Evolutionary conservation across 2,329 filamentous ascomycete species (phyloP).

Genomic region (Clonostachys rosea): DNA sequence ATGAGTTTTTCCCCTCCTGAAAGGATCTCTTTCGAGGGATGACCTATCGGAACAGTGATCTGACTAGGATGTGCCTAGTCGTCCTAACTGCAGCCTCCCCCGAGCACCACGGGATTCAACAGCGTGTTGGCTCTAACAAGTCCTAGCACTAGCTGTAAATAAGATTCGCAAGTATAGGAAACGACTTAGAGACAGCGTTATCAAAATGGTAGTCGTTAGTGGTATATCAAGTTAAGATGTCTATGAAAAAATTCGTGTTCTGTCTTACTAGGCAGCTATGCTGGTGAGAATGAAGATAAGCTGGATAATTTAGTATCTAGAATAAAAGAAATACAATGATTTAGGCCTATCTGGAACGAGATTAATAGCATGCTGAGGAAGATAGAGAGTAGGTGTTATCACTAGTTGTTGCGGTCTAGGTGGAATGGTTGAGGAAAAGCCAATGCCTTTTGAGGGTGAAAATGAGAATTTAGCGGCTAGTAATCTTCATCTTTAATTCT

Average conservation of each 20-base stretch:
- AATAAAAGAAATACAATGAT: slow-evolving; percentile 69
- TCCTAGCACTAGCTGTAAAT: too few species aligned
- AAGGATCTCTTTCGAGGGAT: too few species aligned
- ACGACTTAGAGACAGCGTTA: slow-evolving; percentile 51
- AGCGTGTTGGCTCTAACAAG: too few species aligned
- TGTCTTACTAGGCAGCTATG: slow-evolving; percentile 64
- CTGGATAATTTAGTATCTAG: slow-evolving; percentile 78
- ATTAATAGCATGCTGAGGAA: slow-evolving; percentile 61
- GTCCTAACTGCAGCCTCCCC: too few species aligned
- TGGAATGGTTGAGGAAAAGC: slow-evolving; percentile 26
- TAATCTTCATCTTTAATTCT: too few species aligned
- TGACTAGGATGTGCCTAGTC: too few species aligned
- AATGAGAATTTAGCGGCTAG: too few species aligned
- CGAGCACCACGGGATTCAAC: too few species aligned
- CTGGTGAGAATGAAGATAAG: slow-evolving; percentile 45
- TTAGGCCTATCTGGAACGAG: slow-evolving; percentile 65
- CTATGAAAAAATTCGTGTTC: slow-evolving; percentile 81
- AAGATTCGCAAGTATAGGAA: too few species aligned
- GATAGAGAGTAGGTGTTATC: slow-evolving; percentile 29
- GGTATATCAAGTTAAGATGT: slow-evolving; percentile 74
- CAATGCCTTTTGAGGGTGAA: too few species aligned
- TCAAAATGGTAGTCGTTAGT: slow-evolving; percentile 71
- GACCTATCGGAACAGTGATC: too few species aligned
- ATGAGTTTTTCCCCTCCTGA: too few species aligned
- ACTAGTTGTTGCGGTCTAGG: slow-evolving; percentile 35